These are phyloP conservation scores for Aspergillus sclerotiicarbonarius DNA, from an alignment of 495 filamentous ascomycete species.

Conservation along the genomic window DNA sequence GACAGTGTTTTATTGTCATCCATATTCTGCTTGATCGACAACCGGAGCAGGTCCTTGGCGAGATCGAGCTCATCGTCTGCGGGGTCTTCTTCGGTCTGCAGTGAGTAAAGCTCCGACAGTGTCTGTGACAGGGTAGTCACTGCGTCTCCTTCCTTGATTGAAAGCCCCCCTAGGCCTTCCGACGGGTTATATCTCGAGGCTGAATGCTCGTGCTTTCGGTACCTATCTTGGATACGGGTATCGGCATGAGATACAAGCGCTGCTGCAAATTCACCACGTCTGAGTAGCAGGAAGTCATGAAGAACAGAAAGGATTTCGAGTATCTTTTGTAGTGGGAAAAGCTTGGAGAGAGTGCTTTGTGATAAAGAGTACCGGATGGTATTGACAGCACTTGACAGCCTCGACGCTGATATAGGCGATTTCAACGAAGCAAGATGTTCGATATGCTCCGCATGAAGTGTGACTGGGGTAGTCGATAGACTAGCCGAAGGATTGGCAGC, in stretches of 20 bases:
- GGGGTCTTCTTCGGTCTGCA: slow-evolving; percentile 71
- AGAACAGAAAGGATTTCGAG: slow-evolving; percentile 74
- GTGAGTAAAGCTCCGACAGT: slow-evolving; percentile 71
- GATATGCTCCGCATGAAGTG: slow-evolving; percentile 71
- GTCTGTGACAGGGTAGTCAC: slow-evolving; percentile 67
- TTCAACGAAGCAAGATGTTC: slow-evolving; percentile 64
- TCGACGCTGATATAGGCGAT: slow-evolving; percentile 69
- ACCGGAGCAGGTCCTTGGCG: slow-evolving; percentile 69
- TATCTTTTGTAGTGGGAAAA: slow-evolving; percentile 74
- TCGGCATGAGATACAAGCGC: slow-evolving; percentile 82
- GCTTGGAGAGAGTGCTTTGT: slow-evolving; percentile 71
- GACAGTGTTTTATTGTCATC: slow-evolving; percentile 27
- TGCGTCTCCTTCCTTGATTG: slow-evolving; percentile 86
- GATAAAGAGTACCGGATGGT: slow-evolving; percentile 79
- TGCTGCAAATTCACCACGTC: slow-evolving; percentile 86
- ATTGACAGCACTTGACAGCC: slow-evolving; percentile 66
- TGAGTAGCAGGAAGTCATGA: slow-evolving; percentile 82
- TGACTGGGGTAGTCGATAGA: slow-evolving; percentile 53
- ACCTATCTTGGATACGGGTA: slow-evolving; percentile 59
- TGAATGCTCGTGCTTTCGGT: slow-evolving; percentile 28
- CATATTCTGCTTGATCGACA: slow-evolving; percentile 53
- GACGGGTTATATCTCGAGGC: slow-evolving; percentile 22
- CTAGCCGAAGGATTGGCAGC: slow-evolving; percentile 32
- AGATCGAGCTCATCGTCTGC: slow-evolving; percentile 74
- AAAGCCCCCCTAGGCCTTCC: slow-evolving; percentile 50